A percentile compares a stretch with the other conserved stretches of the same genome.
Conservation (phyloP, 257 asterid species). For the Capsicum pubescens region DNA sequence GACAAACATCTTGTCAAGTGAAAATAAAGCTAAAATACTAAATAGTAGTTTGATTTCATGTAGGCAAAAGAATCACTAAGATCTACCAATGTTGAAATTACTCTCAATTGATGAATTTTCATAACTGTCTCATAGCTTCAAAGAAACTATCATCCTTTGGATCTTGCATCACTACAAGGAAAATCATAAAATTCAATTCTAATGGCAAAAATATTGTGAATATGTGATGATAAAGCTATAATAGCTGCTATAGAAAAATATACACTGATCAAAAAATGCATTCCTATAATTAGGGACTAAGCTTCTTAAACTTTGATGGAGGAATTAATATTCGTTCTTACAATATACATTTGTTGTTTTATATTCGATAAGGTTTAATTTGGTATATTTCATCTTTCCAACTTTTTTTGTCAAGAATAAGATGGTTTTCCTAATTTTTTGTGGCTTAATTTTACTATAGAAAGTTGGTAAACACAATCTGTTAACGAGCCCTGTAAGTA, state of each 20-base stretch:
- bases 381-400: too few species aligned
- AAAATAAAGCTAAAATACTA: background rate
- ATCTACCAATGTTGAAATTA: slow-evolving; percentile 39
- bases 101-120: slow-evolving; percentile 63
- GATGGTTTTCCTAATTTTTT: too few species aligned
- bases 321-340: too few species aligned
- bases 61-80: background rate
- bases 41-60: background rate
- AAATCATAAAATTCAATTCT: background rate
- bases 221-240: background rate
- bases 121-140: slow-evolving; percentile 51
- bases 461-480: too few species aligned
- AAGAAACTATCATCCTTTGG: slow-evolving; percentile 50
- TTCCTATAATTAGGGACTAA: slow-evolving; percentile 55
- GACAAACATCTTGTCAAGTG: background rate
- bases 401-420: too few species aligned
- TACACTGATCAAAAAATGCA: slow-evolving; percentile 65
- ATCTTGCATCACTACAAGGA: slow-evolving; percentile 67
- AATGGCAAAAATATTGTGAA: background rate
- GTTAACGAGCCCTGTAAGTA: too few species aligned
- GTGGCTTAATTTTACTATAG: too few species aligned
- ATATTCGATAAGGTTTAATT: too few species aligned
- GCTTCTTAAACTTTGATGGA: background rate
- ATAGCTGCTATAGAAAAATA: slow-evolving; percentile 18
- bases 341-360: too few species aligned